Conservation (phyloP, 305 asterid species). For the Solanum hybrid region DNA sequence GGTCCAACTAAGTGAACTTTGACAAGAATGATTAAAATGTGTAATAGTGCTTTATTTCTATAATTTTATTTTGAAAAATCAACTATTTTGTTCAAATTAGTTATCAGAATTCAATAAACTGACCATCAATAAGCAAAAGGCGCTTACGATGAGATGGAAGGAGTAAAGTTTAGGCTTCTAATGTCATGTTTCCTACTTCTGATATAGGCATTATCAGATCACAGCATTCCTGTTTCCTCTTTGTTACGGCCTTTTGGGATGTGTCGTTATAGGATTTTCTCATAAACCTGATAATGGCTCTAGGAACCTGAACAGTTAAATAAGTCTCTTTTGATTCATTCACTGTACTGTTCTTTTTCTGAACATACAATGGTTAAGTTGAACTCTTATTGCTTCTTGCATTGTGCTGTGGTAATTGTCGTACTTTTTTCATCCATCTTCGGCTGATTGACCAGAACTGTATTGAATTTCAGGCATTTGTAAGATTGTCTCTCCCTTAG, state of each 20-base stretch:
- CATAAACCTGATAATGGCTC: neutral
- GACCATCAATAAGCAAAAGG: neutral
- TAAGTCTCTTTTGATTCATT: neutral
- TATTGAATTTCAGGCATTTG: constrained; percentile 31
- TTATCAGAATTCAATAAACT: neutral
- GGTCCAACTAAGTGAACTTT: neutral
- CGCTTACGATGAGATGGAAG: neutral
- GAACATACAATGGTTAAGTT: neutral
- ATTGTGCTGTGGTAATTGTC: neutral
- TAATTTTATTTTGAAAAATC: neutral
- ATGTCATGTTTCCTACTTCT: neutral
- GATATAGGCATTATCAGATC: neutral
- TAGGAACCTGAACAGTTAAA: neutral
- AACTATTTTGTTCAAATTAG: too few species aligned
- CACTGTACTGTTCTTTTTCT: neutral
- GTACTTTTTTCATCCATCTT: neutral
- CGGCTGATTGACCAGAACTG: neutral
- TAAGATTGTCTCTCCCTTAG: constrained; percentile 30
- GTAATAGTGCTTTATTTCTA: neutral
- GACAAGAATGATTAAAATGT: neutral
- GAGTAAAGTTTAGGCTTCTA: neutral
- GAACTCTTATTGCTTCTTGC: neutral
- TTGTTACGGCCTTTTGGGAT: neutral
- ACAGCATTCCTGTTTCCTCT: neutral
- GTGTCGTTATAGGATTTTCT: neutral